phyloP scores from a whole-genome alignment of 257 asterid genomes.

The Osmanthus fragrans region DNA sequence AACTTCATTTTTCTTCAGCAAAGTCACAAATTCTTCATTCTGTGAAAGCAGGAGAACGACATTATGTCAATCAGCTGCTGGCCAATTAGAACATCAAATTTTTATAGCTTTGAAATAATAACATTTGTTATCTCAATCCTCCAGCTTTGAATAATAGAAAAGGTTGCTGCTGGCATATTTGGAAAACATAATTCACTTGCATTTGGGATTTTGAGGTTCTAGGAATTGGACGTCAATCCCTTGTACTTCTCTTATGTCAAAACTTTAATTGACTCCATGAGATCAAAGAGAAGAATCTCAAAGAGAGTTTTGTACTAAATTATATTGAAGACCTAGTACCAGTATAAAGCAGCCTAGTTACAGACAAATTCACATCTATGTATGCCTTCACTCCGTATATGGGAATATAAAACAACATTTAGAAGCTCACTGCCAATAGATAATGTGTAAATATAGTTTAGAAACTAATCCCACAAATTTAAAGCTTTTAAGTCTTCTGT shows the following conservation, averaged over 20 bases:
- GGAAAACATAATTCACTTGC: background rate
- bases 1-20: slow-evolving; percentile 61
- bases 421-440: background rate
- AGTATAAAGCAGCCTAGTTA: background rate
- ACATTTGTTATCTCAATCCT: background rate
- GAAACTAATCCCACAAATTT: background rate
- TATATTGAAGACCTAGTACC: background rate
- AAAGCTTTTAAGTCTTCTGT: background rate
- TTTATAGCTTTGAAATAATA: background rate
- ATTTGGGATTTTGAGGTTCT: background rate
- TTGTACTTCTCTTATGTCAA: no score
- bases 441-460: background rate
- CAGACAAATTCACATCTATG: background rate
- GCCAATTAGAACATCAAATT: background rate
- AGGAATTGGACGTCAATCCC: no score
- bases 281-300: background rate
- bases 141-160: background rate
- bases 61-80: background rate
- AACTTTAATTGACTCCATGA: background rate
- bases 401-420: background rate
- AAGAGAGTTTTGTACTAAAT: background rate
- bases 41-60: slow-evolving; percentile 32
- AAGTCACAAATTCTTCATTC: slow-evolving; percentile 75
- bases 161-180: background rate
- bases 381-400: background rate